These are phyloP conservation scores for Leccinum arenicola DNA, from an alignment of 768 basidiomycete species.

Conservation along the genomic window DNA sequence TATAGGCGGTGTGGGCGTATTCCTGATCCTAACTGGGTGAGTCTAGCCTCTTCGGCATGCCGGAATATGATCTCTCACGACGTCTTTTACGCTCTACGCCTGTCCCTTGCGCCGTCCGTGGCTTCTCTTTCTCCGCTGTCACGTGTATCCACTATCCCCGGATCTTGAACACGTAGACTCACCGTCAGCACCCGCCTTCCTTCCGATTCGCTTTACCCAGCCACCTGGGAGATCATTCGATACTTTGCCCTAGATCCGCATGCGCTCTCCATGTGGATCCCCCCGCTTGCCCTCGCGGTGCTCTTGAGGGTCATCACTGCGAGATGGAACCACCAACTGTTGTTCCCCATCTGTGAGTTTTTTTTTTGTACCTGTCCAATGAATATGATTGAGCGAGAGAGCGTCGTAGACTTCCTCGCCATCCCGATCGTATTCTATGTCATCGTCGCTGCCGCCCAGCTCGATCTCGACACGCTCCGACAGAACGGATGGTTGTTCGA, in stretches of 20 bases:
- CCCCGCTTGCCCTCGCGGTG: slow-evolving; percentile 75
- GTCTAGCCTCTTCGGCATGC: slow-evolving; percentile 13
- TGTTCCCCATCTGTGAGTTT: slow-evolving; percentile 82
- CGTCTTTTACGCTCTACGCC: not conserved
- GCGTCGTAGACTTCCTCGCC: slow-evolving; percentile 61
- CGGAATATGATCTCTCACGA: not conserved
- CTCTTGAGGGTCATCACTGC: slow-evolving; percentile 78
- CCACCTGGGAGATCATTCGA: slow-evolving; percentile 61
- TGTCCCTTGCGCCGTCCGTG: not conserved
- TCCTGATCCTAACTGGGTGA: slow-evolving; percentile 86
- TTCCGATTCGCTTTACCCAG: slow-evolving; percentile 67
- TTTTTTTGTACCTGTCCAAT: not conserved
- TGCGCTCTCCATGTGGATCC: slow-evolving; percentile 72
- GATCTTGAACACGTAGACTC: slow-evolving; percentile 44
- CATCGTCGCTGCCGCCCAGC: slow-evolving; percentile 58
- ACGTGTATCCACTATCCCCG: not conserved
- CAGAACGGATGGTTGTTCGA: slow-evolving; percentile 85
- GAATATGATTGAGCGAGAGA: not conserved
- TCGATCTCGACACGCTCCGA: slow-evolving; percentile 61
- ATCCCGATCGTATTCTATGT: slow-evolving; percentile 87
- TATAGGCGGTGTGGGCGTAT: slow-evolving; percentile 95
- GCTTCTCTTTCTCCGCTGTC: not conserved
- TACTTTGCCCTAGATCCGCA: slow-evolving; percentile 64
- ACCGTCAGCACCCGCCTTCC: slow-evolving; percentile 82
- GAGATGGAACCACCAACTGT: slow-evolving; percentile 79